Evolutionary conservation across 176 grass and related monocot species (phyloP).

Genomic region (Musa acuminata): DNA sequence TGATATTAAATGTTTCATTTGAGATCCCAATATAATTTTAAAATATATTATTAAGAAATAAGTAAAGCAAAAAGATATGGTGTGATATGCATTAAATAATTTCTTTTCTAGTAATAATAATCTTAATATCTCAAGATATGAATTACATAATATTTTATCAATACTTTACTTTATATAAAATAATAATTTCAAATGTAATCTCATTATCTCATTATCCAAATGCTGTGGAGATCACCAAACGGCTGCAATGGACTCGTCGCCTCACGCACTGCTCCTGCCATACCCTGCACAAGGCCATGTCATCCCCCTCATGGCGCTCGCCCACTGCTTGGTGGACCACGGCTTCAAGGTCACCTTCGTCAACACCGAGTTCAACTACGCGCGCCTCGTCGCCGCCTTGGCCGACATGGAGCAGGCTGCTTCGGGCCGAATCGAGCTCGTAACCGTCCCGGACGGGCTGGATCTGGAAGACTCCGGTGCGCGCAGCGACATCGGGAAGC

Average conservation of each 20-base stretch:
- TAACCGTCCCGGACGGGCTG: conserved; percentile 17
- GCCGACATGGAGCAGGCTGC: background rate
- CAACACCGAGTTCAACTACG: conserved; percentile 48
- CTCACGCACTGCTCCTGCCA: conserved; percentile 37
- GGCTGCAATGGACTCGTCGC: background rate
- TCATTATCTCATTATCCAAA: too few relatives aligned
- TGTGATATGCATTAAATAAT: too few relatives aligned
- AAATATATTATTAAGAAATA: too few relatives aligned
- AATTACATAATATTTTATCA: too few relatives aligned
- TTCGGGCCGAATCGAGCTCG: background rate
- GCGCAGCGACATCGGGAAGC: background rate
- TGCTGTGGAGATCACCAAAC: too few relatives aligned
- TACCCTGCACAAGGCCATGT: conserved; percentile 57
- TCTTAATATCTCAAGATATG: too few relatives aligned
- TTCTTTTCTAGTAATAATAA: too few relatives aligned
- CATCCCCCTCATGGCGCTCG: conserved; percentile 41
- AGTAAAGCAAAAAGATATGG: too few relatives aligned
- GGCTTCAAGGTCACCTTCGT: conserved; percentile 48
- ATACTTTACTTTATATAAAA: too few relatives aligned
- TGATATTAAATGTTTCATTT: too few relatives aligned
- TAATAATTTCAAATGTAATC: too few relatives aligned
- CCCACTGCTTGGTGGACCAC: conserved; percentile 26
- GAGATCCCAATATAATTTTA: too few relatives aligned
- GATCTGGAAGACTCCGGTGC: background rate
- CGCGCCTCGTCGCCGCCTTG: background rate